Evolutionary conservation across 352 stramenopile genomes (phyloP), one percentile per base, ranked within the genome.

Genomic region (Plasmopara halstedii): DNA sequence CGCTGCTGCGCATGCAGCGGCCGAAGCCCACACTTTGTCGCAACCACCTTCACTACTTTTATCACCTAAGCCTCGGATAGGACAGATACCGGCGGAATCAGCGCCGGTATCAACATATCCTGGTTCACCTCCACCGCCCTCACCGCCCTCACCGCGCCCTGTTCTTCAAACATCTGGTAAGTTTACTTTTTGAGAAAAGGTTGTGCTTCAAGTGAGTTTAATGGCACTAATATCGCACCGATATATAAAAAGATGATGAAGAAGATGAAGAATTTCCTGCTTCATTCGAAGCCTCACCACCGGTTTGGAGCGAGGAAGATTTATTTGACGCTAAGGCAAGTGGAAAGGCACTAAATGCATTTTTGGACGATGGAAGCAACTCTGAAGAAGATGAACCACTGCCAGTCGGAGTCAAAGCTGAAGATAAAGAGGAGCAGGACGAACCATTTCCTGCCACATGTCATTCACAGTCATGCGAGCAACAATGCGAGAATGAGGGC

Each of bases 241-340:
- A 49, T 26, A 38, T 56, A 14, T 36, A 31, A n/a, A 62, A 79
- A 47, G 70, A 59, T 42, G 75, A 87, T 42, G 75, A 87, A 53
- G 74, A 88, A 64, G 75, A 90, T 25, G 78, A 90, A 56, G 75
- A 69, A 18, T 88, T 90, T 43, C 78, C 78, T 29, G 49, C 48
- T 23, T 68, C 71, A 6, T 86, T 77, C 48, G 62, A 59, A 2
- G 43, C 44, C 2, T 42, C 58, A n/a, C 57, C 63, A 4, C 43
- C 53, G n/a, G 54, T 47, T 42, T 69, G 60, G 44, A 38, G 60
- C 6, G 52, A 63, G 27, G 34, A 60, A 6, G 26, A 55, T 2
- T 42, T 42, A 6, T 91, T 85, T 50, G 83, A 83, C 42, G 66
- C 65, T 0, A 58, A 67, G 41, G 74, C 74, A 17, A 87, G 74